Base-by-base conservation (phyloP, 768 basidiomycete species). In the Rhizopogon salebrosus region DNA sequence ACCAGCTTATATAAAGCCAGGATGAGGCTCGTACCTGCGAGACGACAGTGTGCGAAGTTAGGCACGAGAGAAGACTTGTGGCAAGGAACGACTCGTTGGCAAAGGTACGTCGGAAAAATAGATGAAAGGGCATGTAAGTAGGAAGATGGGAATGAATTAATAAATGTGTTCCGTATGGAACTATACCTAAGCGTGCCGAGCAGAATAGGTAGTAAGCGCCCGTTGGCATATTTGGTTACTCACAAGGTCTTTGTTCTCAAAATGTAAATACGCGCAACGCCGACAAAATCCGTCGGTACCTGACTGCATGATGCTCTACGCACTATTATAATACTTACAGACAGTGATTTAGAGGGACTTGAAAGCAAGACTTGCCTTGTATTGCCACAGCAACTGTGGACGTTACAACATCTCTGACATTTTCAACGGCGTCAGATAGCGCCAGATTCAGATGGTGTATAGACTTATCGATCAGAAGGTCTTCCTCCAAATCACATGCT, bases 241-340 rank as follows among this genome's bases (percentile, higher is more conserved):
- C 55, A n/a, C n/a, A 27, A n/a, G 23, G 18, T 36, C 57, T 50
- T 65, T 65, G 64, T 65, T 46, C 64, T 48, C 50, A 23, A 55
- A 49, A 55, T 58, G 58, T 48, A 23, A 23, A 13, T 27, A 42
- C 27, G 52, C 52, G 34, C 43, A 27, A 31, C 41, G n/a, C 26
- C 24, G 41, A 38, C 20, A 53, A 34, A 29, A 46, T 27, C 51
- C 41, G 10, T 26, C n/a, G 36, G 31, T 34, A 34, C 31, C 31
- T 34, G 31, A 34, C 31, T 13, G 31, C 11, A 34, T 34, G 13
- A 34, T 34, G 10, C 9, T n/a, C n/a, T n/a, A n/a, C 31, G 11
- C 13, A 34, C 31, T 34, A 34, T 34, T 13, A 34, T 34, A 34
- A 34, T 11, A n/a, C n/a, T n/a, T n/a, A n/a, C n/a, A n/a, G n/a